Base-by-base conservation (phyloP, 352 stramenopile species). In the Nothophytophthora sp. region DNA sequence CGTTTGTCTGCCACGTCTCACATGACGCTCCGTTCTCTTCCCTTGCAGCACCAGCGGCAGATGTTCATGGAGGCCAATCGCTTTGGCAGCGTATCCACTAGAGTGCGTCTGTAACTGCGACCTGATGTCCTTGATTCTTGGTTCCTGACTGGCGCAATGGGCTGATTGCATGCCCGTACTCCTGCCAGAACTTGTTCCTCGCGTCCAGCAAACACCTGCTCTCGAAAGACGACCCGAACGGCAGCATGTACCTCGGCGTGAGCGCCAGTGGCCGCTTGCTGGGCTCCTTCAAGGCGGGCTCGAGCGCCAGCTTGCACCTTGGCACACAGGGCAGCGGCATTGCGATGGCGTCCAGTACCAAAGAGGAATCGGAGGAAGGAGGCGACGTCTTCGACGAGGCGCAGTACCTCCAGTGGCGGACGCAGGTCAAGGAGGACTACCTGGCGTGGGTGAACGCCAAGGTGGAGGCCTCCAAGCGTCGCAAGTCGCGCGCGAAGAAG, bases 371-470 rank as follows among this genome's bases (percentile, higher is more conserved):
- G 8, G 20, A 55, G 11, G 22, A 49, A 9, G 39, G 10, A 12
- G 40, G 15, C 15, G 40, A 20, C 33, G 44, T 30, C 0, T 86
- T 88, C 29, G 55, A 88, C 45, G 80, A 90, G 52, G 55, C 71
- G 12, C 70, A 83, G 36, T 88, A 88, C 59, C 44, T 76, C 23
- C 52, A 74, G 28, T 90, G 79, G 79, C 72, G 76, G n/a, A 88
- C 76, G 4, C 42, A 86, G 55, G 69, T 88, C 29, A 86, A 91
- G 59, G 73, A 81, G 13, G 76, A 91, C 60, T 91, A 91, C 44
- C 37, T 91, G 32, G 73, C 67, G 41, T 89, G 80, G 80, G 48
- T 89, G 33, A 77, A 73, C 30, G 73, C 73, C 39, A 88, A 88
- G 49, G 50, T 89, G 5, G 77, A 76, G 46, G 56, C 56, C 28